Conservation (phyloP, 176 grass and related monocot species). For the Oryza meyeriana region DNA sequence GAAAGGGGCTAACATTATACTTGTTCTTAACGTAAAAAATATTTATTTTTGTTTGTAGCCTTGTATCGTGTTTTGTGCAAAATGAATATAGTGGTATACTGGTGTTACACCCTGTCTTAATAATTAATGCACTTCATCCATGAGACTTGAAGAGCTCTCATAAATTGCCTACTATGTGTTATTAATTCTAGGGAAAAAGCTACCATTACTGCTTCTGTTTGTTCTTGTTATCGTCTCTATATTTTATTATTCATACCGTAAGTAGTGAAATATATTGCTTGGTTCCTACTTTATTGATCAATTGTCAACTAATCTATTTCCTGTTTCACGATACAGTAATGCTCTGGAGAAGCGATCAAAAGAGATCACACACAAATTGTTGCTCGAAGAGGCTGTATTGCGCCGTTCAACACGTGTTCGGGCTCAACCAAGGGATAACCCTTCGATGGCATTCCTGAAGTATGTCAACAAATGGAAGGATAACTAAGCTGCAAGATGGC, state of each 20-base stretch:
- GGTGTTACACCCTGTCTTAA: neutral
- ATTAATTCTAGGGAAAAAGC: neutral
- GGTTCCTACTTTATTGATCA: neutral
- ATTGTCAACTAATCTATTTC: neutral
- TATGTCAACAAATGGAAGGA: constrained; percentile 89
- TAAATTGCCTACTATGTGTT: neutral
- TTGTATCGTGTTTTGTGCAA: neutral
- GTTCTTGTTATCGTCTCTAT: neutral
- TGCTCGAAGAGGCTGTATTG: constrained; percentile 70
- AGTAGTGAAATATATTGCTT: neutral
- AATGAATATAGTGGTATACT: neutral
- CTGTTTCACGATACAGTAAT: constrained; percentile 35
- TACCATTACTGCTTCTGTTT: neutral
- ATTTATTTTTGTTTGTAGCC: neutral
- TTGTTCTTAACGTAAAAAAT: neutral
- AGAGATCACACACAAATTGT: constrained; percentile 51
- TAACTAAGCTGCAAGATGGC: constrained; percentile 16
- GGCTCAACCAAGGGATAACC: constrained; percentile 72
- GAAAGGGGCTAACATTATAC: neutral
- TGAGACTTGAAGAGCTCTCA: neutral
- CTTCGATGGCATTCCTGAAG: constrained; percentile 74
- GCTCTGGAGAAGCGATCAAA: constrained; percentile 75
- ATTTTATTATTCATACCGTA: neutral
- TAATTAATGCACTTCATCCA: neutral
- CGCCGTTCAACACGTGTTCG: constrained; percentile 75